Evolutionary conservation across 768 basidiomycete genomes (phyloP), one percentile per base, ranked within the genome.

Genomic region (Pulveroboletus frians): DNA sequence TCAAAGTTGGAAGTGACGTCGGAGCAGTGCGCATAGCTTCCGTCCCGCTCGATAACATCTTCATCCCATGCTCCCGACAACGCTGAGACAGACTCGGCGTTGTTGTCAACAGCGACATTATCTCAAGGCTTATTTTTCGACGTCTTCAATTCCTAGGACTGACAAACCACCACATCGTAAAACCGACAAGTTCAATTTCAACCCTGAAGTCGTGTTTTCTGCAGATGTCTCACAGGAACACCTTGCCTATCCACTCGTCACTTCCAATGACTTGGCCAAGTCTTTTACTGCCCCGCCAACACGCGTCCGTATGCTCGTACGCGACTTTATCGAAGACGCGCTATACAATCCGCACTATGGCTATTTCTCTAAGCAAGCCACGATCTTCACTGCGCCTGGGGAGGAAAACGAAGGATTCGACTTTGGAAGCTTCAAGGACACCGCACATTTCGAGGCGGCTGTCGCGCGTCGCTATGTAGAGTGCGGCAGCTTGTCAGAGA

Each of bases 301-400:
- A 39, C 74, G 81, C 46, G 93, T 94, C 48, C 91, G 88, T 68
- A 94, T 97, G 91, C 83, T 98, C 31, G 84, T 85, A 39, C 83
- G 96, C 55, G 95, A 99, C 71, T 99, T 88, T 65, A 92, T 99
- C 52, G 92, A 98, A 62, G 96, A 99, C 65, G 85, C 89, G 8
- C 70, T 99, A 32, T 99, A 99, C 73, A 98, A 99, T 66, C 94
- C 92, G 4, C 72, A 94, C 67, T 98, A 99, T 64, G 96, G 96
- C 32, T 99, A 99, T 71, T 98, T 99, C 66, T 83, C 92, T 27
- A 87, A 88, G 59, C 88, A 92, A 61, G 95, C 89, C 2, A 86
- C 83, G 39, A 98, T 99, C 55, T 91, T 96, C 66, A 83, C 83
- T 34, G 73, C 80, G 2, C 72, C 80, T 14, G 57, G 57, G 18